phyloP scores from a whole-genome alignment of 2,329 filamentous ascomycete genomes.

The Ramichloridium luteum region DNA sequence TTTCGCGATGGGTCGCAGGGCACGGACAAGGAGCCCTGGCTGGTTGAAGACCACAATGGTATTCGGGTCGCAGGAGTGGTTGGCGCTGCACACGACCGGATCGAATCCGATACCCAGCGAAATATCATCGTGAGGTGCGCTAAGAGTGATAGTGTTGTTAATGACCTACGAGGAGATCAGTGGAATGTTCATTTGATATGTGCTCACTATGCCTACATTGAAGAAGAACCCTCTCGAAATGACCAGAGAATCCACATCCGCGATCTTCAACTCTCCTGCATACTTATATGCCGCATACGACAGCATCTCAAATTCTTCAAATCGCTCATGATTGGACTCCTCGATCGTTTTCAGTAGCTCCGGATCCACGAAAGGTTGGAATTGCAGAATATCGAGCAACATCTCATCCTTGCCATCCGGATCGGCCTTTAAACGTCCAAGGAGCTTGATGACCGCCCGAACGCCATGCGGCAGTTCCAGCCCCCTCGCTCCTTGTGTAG shows the following conservation, averaged over 20 bases:
- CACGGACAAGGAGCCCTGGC: slow-evolving; percentile 37
- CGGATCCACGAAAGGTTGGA: slow-evolving; percentile 12
- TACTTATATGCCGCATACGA: slow-evolving; percentile 44
- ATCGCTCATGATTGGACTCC: slow-evolving; percentile 28
- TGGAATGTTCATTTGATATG: not conserved
- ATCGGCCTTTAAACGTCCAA: slow-evolving; percentile 23
- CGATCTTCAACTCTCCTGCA: slow-evolving; percentile 25
- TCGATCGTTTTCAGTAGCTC: slow-evolving; percentile 39
- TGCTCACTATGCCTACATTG: slow-evolving; percentile 6
- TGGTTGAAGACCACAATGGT: slow-evolving; percentile 46
- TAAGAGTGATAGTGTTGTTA: slow-evolving; percentile 47
- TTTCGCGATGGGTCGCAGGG: slow-evolving; percentile 39
- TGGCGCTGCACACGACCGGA: slow-evolving; percentile 41
- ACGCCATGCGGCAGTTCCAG: slow-evolving; percentile 42
- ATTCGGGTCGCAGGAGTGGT: slow-evolving; percentile 53
- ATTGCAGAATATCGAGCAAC: slow-evolving; percentile 16
- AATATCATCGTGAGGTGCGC: slow-evolving; percentile 40
- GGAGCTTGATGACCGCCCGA: slow-evolving; percentile 42
- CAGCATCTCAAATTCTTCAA: slow-evolving; percentile 40
- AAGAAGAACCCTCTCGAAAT: slow-evolving; percentile 12
- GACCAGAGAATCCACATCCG: slow-evolving; percentile 13
- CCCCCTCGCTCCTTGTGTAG: slow-evolving; percentile 16
- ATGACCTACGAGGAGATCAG: slow-evolving; percentile 32
- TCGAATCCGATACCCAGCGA: slow-evolving; percentile 48
- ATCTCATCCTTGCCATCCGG: slow-evolving; percentile 14